Base-by-base conservation (phyloP, 495 filamentous ascomycete genomes). In the Cetradonia linearis region DNA sequence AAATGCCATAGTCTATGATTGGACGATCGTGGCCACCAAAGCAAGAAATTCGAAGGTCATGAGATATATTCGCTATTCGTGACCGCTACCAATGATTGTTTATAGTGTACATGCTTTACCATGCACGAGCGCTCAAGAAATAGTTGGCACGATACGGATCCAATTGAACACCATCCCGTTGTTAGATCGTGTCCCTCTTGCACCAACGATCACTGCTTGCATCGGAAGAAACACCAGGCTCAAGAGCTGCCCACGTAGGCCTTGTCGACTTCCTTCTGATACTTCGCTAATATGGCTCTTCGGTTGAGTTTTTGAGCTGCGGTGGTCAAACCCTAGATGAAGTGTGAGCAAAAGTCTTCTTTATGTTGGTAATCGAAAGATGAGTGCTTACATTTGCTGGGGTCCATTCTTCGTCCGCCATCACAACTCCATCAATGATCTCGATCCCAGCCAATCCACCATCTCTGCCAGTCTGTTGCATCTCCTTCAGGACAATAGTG, bases 341-440 rank as follows among this genome's bases (percentile, higher is more conserved):
- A 8, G 13, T 53, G 47, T 62, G 18, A 68, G 63, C 49, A 42
- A 30, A 13, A 56, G 3, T 8, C 27, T n/a, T 2, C 48, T 3
- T 49, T 0, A 37, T 1, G 23, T 28, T 37, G n/a, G n/a, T n/a
- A n/a, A 36, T 28, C 28, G 44, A 23, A 13, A 40, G 42, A 56
- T 40, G 20, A 62, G 50, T 57, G 79, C 90, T 84, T 78, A 95
- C 92, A 74, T 95, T 97, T 56, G 94, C 87, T 55, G 93, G 88
- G 30, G 87, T 96, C 93, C 93, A 98, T 71, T 98, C 93, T 72
- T 98, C 92, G 63, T 96, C 91, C 1, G 89, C 87, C 69, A 98
- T 70, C 7, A 96, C 89, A 18, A 94, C 89, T 62, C 93, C 93
- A 60, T 89, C 86, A 65, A 98, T 86, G 55, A 96, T 89, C 76